Evolutionary conservation across 371 early-diverging fungal genomes (phyloP).

Genomic region (Mortierella sp.): DNA sequence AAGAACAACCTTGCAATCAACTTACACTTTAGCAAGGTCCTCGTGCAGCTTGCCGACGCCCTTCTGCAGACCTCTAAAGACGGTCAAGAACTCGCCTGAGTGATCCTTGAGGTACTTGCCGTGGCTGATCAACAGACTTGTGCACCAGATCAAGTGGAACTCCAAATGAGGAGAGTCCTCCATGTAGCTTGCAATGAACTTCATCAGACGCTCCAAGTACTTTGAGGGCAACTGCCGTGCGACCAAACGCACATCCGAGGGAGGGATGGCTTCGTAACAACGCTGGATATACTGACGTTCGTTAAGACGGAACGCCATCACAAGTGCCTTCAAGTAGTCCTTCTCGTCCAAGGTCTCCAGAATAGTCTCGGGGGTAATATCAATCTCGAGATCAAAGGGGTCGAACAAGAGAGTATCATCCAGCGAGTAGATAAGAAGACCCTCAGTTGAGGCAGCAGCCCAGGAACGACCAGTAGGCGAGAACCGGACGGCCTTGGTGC

Average conservation of each 20-base stretch:
- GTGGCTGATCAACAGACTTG: conserved; percentile 81
- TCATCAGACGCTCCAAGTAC: conserved; percentile 87
- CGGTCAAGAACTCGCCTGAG: conserved; percentile 80
- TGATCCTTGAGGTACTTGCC: conserved; percentile 87
- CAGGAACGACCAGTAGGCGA: conserved; percentile 95
- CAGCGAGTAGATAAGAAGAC: conserved; percentile 93
- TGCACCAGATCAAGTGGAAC: conserved; percentile 90
- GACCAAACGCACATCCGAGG: conserved; percentile 80
- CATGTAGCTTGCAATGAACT: conserved; percentile 85
- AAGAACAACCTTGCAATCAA: too few relatives aligned
- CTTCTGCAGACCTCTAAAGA: conserved; percentile 86
- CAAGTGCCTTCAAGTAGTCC: conserved; percentile 89
- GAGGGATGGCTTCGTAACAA: conserved; percentile 89
- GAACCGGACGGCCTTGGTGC: conserved; percentile 89
- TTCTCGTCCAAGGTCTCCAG: conserved; percentile 75
- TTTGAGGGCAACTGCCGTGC: conserved; percentile 84
- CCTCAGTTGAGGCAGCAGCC: conserved; percentile 98
- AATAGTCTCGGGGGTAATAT: conserved; percentile 93
- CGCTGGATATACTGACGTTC: conserved; percentile 81
- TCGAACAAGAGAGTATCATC: conserved; percentile 95
- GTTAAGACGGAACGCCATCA: conserved; percentile 94
- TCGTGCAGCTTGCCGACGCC: conserved; percentile 78
- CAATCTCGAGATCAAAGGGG: conserved; percentile 97
- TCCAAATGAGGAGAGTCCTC: conserved; percentile 87
- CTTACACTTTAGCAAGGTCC: conserved; percentile 85